Evolutionary conservation across 108 stramenopile genomes (phyloP).

Genomic region (Cylindrotheca closterium): DNA sequence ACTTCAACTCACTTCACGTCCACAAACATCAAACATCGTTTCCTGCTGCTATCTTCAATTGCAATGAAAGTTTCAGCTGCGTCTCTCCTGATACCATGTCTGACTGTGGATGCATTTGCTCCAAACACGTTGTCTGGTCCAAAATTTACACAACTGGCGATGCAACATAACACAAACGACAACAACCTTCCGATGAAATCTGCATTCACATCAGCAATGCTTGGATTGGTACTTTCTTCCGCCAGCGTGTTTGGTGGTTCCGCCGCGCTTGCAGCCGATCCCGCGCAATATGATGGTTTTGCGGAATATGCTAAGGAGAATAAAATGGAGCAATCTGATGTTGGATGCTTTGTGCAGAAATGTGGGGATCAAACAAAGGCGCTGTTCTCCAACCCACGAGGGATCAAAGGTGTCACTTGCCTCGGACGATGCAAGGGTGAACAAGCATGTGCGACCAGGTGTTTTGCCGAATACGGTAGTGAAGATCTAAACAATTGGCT

Average conservation of each 20-base stretch:
- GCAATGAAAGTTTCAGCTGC: no score
- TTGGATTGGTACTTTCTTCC: slow-evolving; percentile 14
- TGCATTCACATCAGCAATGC: slow-evolving; percentile 3
- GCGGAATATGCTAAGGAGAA: slow-evolving; percentile 85
- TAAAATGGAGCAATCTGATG: slow-evolving; percentile 81
- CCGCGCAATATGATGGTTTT: slow-evolving; percentile 72
- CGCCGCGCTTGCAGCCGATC: slow-evolving; percentile 24
- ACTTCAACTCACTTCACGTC: no score
- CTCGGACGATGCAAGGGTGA: slow-evolving; percentile 92
- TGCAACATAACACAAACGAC: no score
- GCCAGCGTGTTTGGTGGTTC: slow-evolving; percentile 20
- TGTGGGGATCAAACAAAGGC: slow-evolving; percentile 75
- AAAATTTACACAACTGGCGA: no score
- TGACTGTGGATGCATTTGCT: no score
- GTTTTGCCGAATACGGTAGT: slow-evolving; percentile 81
- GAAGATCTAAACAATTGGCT: slow-evolving; percentile 80
- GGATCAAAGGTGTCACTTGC: slow-evolving; percentile 85
- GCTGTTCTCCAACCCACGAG: slow-evolving; percentile 82
- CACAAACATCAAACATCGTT: no score
- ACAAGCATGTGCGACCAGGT: slow-evolving; percentile 82
- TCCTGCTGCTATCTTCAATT: no score
- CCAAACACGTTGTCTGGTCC: no score
- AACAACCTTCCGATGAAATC: slow-evolving; percentile 12
- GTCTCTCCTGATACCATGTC: no score
- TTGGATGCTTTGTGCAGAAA: slow-evolving; percentile 79